phyloP scores from a whole-genome alignment of 1,284 basidiomycete genomes.

The Marasmius sp. region DNA sequence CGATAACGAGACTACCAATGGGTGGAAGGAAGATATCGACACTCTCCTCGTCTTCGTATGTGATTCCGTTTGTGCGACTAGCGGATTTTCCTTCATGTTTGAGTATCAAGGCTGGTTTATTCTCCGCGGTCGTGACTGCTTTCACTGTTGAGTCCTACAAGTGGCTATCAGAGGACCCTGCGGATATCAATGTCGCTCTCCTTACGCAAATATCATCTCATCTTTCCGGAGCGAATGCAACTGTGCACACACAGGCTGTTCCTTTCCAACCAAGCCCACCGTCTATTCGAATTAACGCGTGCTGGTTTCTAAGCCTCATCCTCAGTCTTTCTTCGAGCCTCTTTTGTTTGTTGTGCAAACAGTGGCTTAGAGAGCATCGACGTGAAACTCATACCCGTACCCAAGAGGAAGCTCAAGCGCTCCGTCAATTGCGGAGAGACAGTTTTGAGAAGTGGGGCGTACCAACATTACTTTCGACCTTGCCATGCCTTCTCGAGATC shows the following conservation, averaged over 20 bases:
- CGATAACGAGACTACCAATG: background rate
- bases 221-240: background rate
- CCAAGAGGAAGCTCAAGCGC: background rate
- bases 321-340: slow-evolving; percentile 4
- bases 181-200: background rate
- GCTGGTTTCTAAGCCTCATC: slow-evolving; percentile 8
- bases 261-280: background rate
- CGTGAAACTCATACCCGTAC: background rate
- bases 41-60: background rate
- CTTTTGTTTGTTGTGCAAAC: slow-evolving; percentile 9
- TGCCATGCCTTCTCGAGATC: background rate
- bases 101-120: background rate
- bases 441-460: background rate
- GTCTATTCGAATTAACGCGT: background rate
- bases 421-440: background rate
- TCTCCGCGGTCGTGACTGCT: slow-evolving; percentile 2
- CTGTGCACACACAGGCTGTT: background rate
- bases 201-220: slow-evolving; percentile 1
- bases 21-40: slow-evolving; percentile 1
- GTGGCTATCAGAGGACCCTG: slow-evolving; percentile 1
- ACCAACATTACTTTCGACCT: background rate
- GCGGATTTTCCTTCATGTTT: background rate
- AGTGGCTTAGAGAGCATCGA: slow-evolving; percentile 10
- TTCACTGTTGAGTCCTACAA: slow-evolving; percentile 7
- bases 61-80: background rate